These are phyloP conservation scores for Cladosporium phlei DNA, from an alignment of 2,329 filamentous ascomycete species.

Conservation along the genomic window DNA sequence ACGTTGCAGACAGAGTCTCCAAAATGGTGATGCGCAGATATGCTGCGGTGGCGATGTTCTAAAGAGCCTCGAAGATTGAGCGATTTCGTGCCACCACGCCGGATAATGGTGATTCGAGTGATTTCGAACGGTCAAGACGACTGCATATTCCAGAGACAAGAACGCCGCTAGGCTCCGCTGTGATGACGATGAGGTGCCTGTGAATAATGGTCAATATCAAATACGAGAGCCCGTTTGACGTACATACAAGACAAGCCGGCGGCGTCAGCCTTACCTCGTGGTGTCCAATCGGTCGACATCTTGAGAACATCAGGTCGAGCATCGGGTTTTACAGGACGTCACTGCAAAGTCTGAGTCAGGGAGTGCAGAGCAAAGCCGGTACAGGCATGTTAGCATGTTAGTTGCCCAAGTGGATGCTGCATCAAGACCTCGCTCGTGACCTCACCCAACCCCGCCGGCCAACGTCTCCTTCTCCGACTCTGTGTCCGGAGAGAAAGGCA, in stretches of 20 bases:
- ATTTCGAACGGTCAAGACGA: too few relatives aligned
- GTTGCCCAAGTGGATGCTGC: not conserved
- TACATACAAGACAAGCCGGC: not conserved
- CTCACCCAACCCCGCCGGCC: conserved; percentile 4
- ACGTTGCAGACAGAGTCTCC: not conserved
- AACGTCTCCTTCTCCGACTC: too few relatives aligned
- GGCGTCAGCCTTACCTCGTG: conserved; percentile 3
- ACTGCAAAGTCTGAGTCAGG: conserved; percentile 1
- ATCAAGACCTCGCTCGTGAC: conserved; percentile 5
- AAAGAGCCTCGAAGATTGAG: not conserved
- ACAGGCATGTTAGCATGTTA: too few relatives aligned
- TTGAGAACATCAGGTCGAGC: not conserved
- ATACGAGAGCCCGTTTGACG: not conserved
- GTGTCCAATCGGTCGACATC: conserved; percentile 5
- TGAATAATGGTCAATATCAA: not conserved
- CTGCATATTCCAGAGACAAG: not conserved
- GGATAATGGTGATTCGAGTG: too few relatives aligned
- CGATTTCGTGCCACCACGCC: conserved; percentile 1
- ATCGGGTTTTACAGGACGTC: conserved; percentile 4
- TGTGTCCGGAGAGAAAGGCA: too few relatives aligned
- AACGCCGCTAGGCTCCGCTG: not conserved
- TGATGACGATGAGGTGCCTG: not conserved
- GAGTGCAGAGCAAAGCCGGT: not conserved
- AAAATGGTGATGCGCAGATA: not conserved
- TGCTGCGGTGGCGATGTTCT: not conserved